Evolutionary conservation across 2,329 filamentous ascomycete species (phyloP).

Genomic region (Nannizzia gypsea): DNA sequence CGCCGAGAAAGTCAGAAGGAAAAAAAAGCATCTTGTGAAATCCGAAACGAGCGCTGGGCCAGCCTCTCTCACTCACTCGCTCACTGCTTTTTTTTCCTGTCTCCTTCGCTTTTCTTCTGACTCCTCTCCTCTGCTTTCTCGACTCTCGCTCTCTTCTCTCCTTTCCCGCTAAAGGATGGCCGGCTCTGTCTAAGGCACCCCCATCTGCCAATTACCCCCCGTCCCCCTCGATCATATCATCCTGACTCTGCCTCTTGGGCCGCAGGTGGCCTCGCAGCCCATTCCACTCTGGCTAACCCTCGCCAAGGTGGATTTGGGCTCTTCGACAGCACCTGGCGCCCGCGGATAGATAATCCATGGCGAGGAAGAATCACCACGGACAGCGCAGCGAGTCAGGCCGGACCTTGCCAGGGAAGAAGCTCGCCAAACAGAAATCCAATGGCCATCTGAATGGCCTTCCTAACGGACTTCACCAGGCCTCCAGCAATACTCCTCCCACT

Average conservation of each 20-base stretch:
- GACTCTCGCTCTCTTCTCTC: not conserved
- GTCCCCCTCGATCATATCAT: not conserved
- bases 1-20: not conserved
- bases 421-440: slow-evolving; percentile 47
- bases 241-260: not conserved
- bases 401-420: slow-evolving; percentile 63
- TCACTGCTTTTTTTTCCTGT: not conserved
- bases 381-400: slow-evolving; percentile 78
- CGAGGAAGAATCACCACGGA: slow-evolving; percentile 53
- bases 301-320: slow-evolving; percentile 39
- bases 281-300: slow-evolving; percentile 31
- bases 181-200: not conserved
- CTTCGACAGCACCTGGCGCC: slow-evolving; percentile 31
- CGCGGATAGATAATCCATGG: slow-evolving; percentile 38
- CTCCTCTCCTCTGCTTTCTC: not conserved
- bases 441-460: slow-evolving; percentile 42
- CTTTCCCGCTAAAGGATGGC: not conserved
- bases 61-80: not conserved
- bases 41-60: slow-evolving; percentile 2
- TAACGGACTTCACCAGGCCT: slow-evolving; percentile 31
- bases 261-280: slow-evolving; percentile 25
- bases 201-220: not conserved
- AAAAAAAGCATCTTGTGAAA: not conserved
- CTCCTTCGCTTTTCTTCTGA: not conserved
- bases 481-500: slow-evolving; percentile 8